Conservation (phyloP, 306 rosid species). For the Sechiopsis laciniata region DNA sequence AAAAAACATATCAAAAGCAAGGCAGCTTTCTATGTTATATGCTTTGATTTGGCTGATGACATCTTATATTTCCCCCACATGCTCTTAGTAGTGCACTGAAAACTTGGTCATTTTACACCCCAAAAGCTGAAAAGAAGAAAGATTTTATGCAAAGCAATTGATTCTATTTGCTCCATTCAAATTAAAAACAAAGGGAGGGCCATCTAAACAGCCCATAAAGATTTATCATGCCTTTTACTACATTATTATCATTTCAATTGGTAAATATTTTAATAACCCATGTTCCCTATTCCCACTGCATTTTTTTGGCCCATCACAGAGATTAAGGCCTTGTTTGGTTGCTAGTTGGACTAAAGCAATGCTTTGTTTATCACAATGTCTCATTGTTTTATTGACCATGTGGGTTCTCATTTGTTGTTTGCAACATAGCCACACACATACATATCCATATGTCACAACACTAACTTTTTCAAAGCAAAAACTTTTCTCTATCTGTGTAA, state of each 20-base stretch:
- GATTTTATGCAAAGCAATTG: conserved; percentile 16
- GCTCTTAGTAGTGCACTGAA: conserved; percentile 5
- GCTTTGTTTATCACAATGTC: conserved; percentile 14
- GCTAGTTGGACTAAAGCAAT: conserved; percentile 15
- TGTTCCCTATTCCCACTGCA: conserved; percentile 22
- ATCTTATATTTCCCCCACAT: conserved; percentile 14
- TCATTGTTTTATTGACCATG: conserved; percentile 8
- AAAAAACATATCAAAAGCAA: neutral
- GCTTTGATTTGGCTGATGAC: conserved; percentile 10
- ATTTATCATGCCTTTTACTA: conserved; percentile 9
- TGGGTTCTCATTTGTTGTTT: conserved; percentile 13
- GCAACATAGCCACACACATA: conserved; percentile 18
- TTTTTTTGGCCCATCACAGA: conserved; percentile 15
- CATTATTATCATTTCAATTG: conserved; percentile 5
- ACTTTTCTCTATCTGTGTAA: neutral
- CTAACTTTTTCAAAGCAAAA: conserved; percentile 19
- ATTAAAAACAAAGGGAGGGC: neutral
- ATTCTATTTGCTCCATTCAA: conserved; percentile 12
- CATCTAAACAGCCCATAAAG: conserved; percentile 21
- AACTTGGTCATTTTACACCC: conserved; percentile 7
- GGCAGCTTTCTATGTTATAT: neutral
- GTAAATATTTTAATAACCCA: conserved; percentile 7
- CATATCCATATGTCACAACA: conserved; percentile 17
- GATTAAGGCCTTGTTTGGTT: conserved; percentile 8
- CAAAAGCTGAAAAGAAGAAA: conserved; percentile 12